Conservation (phyloP, 202 grass and related monocot species). For the Schoenoplectus tabernaemontani region DNA sequence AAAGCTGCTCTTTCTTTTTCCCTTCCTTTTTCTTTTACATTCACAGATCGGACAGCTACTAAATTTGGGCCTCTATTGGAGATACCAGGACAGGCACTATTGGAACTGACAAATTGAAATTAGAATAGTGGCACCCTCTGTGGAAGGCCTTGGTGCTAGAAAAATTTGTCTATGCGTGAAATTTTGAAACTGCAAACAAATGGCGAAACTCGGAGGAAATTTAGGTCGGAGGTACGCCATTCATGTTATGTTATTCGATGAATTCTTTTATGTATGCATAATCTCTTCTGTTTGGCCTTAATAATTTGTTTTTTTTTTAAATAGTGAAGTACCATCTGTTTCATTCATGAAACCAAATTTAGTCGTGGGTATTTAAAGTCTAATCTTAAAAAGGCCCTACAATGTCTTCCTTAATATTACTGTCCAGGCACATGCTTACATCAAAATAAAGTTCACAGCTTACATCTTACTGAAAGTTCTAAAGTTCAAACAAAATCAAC, state of each 20-base stretch:
- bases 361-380: too few species aligned
- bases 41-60: not conserved
- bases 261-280: not conserved
- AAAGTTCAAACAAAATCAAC: too few species aligned
- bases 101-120: not conserved
- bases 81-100: not conserved
- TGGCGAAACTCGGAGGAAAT: constrained; percentile 6
- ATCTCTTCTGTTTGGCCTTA: not conserved
- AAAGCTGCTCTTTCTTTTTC: not conserved
- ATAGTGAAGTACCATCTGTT: too few species aligned
- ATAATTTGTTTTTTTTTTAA: too few species aligned
- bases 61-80: not conserved
- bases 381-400: too few species aligned
- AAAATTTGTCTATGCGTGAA: constrained; percentile 9
- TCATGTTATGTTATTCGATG: not conserved
- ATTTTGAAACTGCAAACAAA: constrained; percentile 11
- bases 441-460: too few species aligned
- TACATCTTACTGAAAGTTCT: too few species aligned
- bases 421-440: too few species aligned
- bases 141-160: not conserved
- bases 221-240: constrained; percentile 10
- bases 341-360: too few species aligned
- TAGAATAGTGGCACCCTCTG: not conserved
- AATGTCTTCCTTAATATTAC: too few species aligned
- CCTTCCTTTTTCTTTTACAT: not conserved